Conservation (phyloP, 768 basidiomycete genomes). For the Brasilioporus rufonigricans region DNA sequence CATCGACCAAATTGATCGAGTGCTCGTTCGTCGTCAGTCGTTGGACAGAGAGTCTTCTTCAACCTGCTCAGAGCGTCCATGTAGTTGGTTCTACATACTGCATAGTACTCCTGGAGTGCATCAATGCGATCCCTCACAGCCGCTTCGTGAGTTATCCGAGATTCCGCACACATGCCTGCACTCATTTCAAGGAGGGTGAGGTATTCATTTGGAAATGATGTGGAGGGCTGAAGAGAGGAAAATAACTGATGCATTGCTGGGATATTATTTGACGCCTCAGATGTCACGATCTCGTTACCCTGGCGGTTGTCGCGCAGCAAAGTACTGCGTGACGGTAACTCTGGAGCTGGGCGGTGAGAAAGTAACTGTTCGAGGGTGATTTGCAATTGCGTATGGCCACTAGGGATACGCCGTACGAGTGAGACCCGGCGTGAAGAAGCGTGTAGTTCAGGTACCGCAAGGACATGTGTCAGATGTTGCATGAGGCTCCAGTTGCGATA, state of each 20-base stretch:
- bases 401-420: not conserved
- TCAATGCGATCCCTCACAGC: not conserved
- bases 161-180: not conserved
- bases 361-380: not conserved
- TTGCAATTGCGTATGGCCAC: not conserved
- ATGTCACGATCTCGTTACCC: not conserved
- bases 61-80: not conserved
- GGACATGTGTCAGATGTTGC: not conserved
- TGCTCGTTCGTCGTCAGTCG: not conserved
- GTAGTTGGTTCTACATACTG: not conserved
- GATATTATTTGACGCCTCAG: not conserved
- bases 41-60: not conserved
- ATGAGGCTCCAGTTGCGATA: slow-evolving; percentile 3
- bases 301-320: not conserved
- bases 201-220: not conserved
- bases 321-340: not conserved
- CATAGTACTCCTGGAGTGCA: not conserved
- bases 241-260: not conserved
- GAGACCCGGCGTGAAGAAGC: not conserved
- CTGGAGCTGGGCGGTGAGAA: not conserved
- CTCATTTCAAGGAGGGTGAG: not conserved
- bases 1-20: not conserved
- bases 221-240: not conserved
- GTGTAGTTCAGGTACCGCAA: not conserved
- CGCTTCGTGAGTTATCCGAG: not conserved